phyloP scores from a whole-genome alignment of 139 green algal species.

The Micractinium conductrix region DNA sequence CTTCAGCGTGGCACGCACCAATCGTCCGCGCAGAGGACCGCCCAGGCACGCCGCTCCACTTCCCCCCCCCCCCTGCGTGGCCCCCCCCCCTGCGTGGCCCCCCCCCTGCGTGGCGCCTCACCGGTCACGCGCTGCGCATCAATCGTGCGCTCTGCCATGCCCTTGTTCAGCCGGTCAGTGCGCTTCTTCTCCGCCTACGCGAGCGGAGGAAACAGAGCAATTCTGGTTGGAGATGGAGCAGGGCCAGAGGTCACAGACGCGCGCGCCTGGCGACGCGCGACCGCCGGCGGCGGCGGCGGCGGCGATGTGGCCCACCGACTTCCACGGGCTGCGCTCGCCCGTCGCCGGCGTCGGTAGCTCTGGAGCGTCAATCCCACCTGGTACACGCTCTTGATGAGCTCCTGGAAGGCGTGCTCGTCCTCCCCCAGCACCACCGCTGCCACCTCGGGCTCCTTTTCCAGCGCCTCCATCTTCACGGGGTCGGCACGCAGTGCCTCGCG shows the following conservation, averaged over 20 bases:
- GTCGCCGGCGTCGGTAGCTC: not conserved
- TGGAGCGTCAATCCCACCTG: slow-evolving; percentile 29
- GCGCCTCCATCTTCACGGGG: slow-evolving; percentile 52
- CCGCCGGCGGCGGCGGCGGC: not conserved
- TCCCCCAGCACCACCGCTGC: slow-evolving; percentile 64
- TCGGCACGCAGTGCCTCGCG: slow-evolving; percentile 62
- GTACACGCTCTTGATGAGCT: slow-evolving; percentile 71
- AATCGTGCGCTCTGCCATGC: slow-evolving; percentile 82
- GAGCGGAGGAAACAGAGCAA: no score
- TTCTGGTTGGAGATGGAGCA: not conserved
- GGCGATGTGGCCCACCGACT: slow-evolving; percentile 19
- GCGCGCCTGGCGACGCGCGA: not conserved
- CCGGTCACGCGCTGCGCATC: slow-evolving; percentile 85
- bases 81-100: no score
- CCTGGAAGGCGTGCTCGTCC: slow-evolving; percentile 71
- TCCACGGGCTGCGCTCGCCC: not conserved
- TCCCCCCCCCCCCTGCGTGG: no score
- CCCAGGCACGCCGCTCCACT: no score
- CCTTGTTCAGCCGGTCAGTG: slow-evolving; percentile 40
- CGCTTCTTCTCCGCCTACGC: slow-evolving; percentile 72
- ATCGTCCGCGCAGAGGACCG: no score
- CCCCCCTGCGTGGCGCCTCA: no score
- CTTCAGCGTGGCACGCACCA: no score
- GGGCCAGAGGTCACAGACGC: not conserved
- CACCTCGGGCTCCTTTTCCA: slow-evolving; percentile 69